A percentile compares a stretch with the other conserved stretches of the same genome.
Evolutionary conservation across 2,329 filamentous ascomycete genomes (phyloP).

Genomic region (Fusarium aywerte): DNA sequence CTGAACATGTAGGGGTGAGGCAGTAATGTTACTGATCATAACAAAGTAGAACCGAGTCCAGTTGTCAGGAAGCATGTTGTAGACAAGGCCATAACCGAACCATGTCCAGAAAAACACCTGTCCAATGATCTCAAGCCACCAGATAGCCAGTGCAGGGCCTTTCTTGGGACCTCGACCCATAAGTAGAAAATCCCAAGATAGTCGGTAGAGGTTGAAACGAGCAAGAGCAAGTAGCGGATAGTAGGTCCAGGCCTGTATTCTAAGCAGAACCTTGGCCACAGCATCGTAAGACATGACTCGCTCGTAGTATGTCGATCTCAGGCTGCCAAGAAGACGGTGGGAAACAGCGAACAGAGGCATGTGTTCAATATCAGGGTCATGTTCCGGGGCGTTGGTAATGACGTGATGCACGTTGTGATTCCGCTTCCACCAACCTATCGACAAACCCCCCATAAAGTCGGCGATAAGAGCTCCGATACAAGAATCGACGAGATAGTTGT

Average conservation of each 20-base stretch:
- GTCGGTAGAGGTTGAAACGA: conserved; percentile 85
- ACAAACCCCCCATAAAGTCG: conserved; percentile 88
- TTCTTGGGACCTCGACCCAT: conserved; percentile 75
- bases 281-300: conserved; percentile 81
- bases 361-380: conserved; percentile 95
- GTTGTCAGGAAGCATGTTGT: conserved; percentile 75
- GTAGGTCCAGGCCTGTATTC: conserved; percentile 84
- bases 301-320: conserved; percentile 86
- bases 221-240: conserved; percentile 84
- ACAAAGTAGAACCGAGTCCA: conserved; percentile 78
- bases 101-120: conserved; percentile 86
- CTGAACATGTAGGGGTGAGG: conserved; percentile 85
- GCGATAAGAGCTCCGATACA: conserved; percentile 90
- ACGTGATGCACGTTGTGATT: conserved; percentile 98
- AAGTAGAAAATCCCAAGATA: conserved; percentile 83
- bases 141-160: conserved; percentile 84
- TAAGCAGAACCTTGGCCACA: conserved; percentile 74
- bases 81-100: conserved; percentile 86
- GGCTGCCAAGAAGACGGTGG: conserved; percentile 77
- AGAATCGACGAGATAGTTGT: conserved; percentile 84
- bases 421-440: conserved; percentile 95
- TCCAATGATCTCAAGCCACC: conserved; percentile 80
- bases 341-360: conserved; percentile 90
- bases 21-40: conserved; percentile 82
- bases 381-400: conserved; percentile 93